A percentile compares a stretch with the other conserved stretches of the same genome.
phyloP scores from a whole-genome alignment of 108 stramenopile species.

The Skeletonema menzelii region DNA sequence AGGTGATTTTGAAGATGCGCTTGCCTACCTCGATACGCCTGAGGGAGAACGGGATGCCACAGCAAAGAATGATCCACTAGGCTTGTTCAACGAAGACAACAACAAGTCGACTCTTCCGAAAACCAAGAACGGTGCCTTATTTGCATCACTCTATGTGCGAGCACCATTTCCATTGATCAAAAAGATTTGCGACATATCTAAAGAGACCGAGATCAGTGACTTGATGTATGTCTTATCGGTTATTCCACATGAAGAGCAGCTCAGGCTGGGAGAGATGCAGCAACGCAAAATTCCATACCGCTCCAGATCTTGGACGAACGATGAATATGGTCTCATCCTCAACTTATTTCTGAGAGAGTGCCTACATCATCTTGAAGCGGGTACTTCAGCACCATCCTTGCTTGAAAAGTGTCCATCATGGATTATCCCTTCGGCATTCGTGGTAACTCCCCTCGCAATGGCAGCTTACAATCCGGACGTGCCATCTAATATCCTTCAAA shows the following conservation, averaged over 20 bases:
- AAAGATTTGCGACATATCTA: constrained; percentile 11
- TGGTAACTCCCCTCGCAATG: constrained; percentile 26
- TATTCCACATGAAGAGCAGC: constrained; percentile 31
- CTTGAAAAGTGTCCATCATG: constrained; percentile 5
- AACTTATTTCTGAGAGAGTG: constrained; percentile 8
- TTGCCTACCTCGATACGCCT: constrained; percentile 23
- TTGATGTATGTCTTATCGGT: constrained; percentile 23
- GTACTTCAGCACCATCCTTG: neutral
- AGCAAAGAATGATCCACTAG: constrained; percentile 29
- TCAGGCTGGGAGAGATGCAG: neutral
- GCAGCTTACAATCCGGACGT: constrained; percentile 47
- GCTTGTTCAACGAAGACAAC: neutral
- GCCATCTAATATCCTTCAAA: neutral
- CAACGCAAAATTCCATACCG: constrained; percentile 5
- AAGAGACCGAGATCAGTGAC: neutral
- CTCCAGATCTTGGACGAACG: constrained; percentile 11
- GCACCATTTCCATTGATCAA: constrained; percentile 21
- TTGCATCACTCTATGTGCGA: constrained; percentile 33
- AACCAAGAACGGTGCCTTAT: constrained; percentile 14
- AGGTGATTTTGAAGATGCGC: constrained; percentile 27
- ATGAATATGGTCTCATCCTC: constrained; percentile 13
- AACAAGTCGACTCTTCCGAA: neutral
- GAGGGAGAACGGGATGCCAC: constrained; percentile 23
- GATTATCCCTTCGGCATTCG: constrained; percentile 4
- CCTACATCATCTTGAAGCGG: neutral